A percentile compares a stretch with the other conserved stretches of the same genome.
These are phyloP conservation scores for Lactarius vividus DNA, from an alignment of 768 basidiomycete genomes.

Conservation along the genomic window DNA sequence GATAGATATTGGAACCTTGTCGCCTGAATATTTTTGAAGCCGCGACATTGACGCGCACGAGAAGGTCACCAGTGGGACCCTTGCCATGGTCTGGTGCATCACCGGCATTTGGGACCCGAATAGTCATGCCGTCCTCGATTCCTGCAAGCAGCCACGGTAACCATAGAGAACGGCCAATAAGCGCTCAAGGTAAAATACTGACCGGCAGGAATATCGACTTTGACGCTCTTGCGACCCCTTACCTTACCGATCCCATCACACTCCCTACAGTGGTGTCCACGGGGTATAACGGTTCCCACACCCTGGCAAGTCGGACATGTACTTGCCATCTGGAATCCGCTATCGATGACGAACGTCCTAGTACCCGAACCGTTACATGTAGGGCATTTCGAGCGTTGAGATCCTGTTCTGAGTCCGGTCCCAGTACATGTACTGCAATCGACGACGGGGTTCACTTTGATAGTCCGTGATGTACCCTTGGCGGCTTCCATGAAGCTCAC, in stretches of 20 bases:
- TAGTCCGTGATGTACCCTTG: constrained; percentile 74
- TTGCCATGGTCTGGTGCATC: constrained; percentile 80
- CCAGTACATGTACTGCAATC: constrained; percentile 85
- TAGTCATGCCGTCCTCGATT: constrained; percentile 92
- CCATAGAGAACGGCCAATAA: constrained; percentile 9
- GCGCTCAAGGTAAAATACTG: constrained; percentile 34
- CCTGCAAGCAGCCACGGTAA: constrained; percentile 44
- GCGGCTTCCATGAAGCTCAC: constrained; percentile 94
- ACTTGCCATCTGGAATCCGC: constrained; percentile 95
- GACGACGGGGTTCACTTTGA: constrained; percentile 76
- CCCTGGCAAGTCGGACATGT: constrained; percentile 85
- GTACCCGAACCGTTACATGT: constrained; percentile 86
- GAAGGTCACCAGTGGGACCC: constrained; percentile 79
- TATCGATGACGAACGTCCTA: constrained; percentile 84
- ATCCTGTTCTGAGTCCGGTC: constrained; percentile 81
- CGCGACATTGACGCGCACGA: constrained; percentile 81
- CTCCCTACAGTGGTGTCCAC: constrained; percentile 68
- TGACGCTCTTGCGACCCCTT: constrained; percentile 69
- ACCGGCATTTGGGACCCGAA: constrained; percentile 76
- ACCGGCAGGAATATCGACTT: constrained; percentile 86
- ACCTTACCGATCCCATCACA: constrained; percentile 91
- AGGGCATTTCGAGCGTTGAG: constrained; percentile 74
- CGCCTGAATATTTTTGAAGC: constrained; percentile 83
- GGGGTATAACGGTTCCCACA: constrained; percentile 74
- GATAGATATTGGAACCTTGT: constrained; percentile 89